Evolutionary conservation across 164 flowering plant species (phyloP).

Genomic region (Akebia trifoliata): DNA sequence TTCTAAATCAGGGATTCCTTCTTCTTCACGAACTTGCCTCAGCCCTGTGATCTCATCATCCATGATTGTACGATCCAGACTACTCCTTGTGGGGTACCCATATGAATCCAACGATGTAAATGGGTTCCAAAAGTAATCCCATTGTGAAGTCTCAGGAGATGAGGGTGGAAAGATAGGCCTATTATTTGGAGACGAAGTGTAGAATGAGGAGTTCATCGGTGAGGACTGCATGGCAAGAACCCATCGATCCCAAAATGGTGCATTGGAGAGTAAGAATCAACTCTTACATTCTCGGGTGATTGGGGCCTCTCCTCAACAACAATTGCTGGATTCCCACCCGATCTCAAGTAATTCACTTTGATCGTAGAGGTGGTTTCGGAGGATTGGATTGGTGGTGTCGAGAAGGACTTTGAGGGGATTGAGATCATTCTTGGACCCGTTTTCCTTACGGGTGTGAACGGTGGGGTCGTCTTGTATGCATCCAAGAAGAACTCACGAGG

Average conservation of each 20-base stretch:
- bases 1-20: conserved; percentile 97
- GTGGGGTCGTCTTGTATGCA: conserved; percentile 41
- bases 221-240: conserved; percentile 70
- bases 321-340: conserved; percentile 65
- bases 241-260: conserved; percentile 63
- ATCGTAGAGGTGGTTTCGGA: conserved; percentile 33
- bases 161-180: conserved; percentile 60
- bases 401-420: too few species aligned
- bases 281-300: conserved; percentile 64
- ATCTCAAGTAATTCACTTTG: conserved; percentile 49
- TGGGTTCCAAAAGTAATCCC: conserved; percentile 99
- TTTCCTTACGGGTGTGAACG: conserved; percentile 64
- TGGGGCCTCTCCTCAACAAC: conserved; percentile 74
- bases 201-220: conserved; percentile 35
- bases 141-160: conserved; percentile 72
- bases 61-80: conserved; percentile 39
- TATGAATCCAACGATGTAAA: conserved; percentile 79
- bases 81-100: conserved; percentile 62
- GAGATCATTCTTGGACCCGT: conserved; percentile 36
- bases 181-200: conserved; percentile 36
- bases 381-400: conserved; percentile 30
- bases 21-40: conserved; percentile 80
- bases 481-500: conserved; percentile 60
- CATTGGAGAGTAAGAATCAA: conserved; percentile 61
- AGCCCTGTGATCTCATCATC: conserved; percentile 70